Conservation (phyloP, 352 stramenopile genomes). For the Pythium dissimile region DNA sequence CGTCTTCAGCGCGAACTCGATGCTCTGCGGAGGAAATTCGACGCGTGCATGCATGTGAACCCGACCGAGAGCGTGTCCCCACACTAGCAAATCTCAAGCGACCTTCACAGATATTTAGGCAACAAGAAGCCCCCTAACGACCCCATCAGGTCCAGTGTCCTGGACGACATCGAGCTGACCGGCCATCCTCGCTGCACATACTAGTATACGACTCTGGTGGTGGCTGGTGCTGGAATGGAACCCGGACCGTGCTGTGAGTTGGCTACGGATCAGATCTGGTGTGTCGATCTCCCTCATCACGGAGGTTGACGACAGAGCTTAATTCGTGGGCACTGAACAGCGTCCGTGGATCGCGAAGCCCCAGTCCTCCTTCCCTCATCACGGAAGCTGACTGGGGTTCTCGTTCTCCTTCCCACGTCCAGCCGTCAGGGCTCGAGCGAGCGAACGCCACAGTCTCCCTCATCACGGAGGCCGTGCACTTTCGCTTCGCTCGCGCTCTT, state of each 20-base stretch:
- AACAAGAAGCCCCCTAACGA: no score
- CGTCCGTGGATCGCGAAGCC: neutral
- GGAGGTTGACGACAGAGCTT: neutral
- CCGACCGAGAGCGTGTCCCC: neutral
- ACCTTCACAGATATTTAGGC: no score
- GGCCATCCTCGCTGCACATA: no score
- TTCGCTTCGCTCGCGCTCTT: neutral
- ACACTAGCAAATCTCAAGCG: no score
- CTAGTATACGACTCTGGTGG: no score
- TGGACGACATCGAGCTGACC: no score
- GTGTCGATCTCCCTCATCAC: slow-evolving; percentile 6
- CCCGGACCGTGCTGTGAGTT: no score
- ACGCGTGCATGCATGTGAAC: slow-evolving; percentile 40
- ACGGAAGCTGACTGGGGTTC: neutral
- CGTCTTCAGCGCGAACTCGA: slow-evolving; percentile 54
- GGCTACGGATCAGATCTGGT: neutral
- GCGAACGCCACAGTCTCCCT: neutral
- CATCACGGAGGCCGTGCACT: neutral
- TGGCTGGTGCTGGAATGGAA: neutral
- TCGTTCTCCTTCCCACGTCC: neutral
- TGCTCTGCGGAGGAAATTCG: slow-evolving; percentile 49
- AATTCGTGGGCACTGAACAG: neutral
- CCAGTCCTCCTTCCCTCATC: neutral
- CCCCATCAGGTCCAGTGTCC: no score
- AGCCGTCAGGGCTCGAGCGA: neutral